A percentile compares a stretch with the other conserved stretches of the same genome.
Conservation (phyloP, 2,329 filamentous ascomycete species). For the Alternaria metachromatica region DNA sequence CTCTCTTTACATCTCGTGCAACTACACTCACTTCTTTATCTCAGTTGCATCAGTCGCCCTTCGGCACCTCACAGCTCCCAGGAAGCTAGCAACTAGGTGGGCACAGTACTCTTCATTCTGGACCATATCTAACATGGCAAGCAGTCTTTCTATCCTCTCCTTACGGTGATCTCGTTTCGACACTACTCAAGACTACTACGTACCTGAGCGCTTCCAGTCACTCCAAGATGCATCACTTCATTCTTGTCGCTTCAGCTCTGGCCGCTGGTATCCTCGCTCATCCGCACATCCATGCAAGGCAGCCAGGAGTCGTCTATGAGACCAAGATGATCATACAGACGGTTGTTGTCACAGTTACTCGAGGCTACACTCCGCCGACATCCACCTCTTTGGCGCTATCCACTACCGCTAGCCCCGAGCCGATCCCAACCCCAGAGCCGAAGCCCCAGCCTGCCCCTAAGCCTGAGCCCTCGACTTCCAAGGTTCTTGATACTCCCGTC, state of each 20-base stretch:
- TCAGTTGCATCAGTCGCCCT: slow-evolving; percentile 24
- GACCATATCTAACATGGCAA: slow-evolving; percentile 13
- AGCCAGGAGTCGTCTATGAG: slow-evolving; percentile 32
- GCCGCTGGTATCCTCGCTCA: slow-evolving; percentile 34
- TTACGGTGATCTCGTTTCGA: slow-evolving; percentile 18
- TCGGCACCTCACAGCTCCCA: slow-evolving; percentile 4
- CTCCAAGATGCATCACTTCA: slow-evolving; percentile 36
- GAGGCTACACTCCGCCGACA: neutral
- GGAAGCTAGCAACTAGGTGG: slow-evolving; percentile 19
- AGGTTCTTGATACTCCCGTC: slow-evolving; percentile 1
- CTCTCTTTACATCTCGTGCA: slow-evolving; percentile 31
- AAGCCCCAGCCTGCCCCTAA: neutral
- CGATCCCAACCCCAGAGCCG: slow-evolving; percentile 1
- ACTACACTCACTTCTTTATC: slow-evolving; percentile 28
- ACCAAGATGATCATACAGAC: slow-evolving; percentile 28
- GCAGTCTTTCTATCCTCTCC: slow-evolving; percentile 15
- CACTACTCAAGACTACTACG: slow-evolving; percentile 3
- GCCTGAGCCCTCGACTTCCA: neutral
- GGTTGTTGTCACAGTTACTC: slow-evolving; percentile 24
- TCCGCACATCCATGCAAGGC: slow-evolving; percentile 25
- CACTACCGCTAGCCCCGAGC: neutral
- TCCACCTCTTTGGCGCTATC: slow-evolving; percentile 4
- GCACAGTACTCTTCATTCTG: neutral
- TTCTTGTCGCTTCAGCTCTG: slow-evolving; percentile 34
- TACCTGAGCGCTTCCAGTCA: slow-evolving; percentile 7